Evolutionary conservation across 176 grass and related monocot genomes (phyloP).

Genomic region (Coix lacrymajobi): DNA sequence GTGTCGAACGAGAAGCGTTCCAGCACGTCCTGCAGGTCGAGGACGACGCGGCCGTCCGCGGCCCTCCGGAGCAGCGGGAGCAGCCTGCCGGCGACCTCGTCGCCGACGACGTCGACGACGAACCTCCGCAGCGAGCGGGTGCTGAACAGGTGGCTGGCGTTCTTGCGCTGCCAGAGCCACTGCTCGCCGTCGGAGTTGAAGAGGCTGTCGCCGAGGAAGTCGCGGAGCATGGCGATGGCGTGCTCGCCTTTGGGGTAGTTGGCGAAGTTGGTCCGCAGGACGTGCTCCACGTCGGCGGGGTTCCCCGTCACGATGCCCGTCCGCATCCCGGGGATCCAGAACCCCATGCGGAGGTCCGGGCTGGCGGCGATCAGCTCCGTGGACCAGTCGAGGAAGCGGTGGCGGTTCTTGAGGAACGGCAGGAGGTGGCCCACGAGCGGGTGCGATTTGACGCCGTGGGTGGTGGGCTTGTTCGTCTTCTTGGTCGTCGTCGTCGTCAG

Average conservation of each 20-base stretch:
- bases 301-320: background rate
- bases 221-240: background rate
- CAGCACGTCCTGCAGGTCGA: background rate
- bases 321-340: background rate
- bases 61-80: slow-evolving; percentile 14
- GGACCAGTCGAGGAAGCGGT: background rate
- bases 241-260: background rate
- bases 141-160: slow-evolving; percentile 26
- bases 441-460: background rate
- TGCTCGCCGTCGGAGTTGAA: slow-evolving; percentile 11
- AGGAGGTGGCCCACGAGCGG: background rate
- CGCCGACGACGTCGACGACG: slow-evolving; percentile 25
- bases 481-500: background rate
- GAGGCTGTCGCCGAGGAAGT: slow-evolving; percentile 31
- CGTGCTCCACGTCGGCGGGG: background rate
- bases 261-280: background rate
- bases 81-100: slow-evolving; percentile 11
- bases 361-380: background rate
- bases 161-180: slow-evolving; percentile 35
- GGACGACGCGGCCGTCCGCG: background rate
- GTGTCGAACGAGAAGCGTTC: background rate
- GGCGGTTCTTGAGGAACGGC: background rate
- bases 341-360: background rate
- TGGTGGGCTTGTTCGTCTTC: no score
- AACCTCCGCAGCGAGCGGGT: slow-evolving; percentile 12